Evolutionary conservation across 2,329 filamentous ascomycete species (phyloP).

Genomic region (Calonectria ilicicola): DNA sequence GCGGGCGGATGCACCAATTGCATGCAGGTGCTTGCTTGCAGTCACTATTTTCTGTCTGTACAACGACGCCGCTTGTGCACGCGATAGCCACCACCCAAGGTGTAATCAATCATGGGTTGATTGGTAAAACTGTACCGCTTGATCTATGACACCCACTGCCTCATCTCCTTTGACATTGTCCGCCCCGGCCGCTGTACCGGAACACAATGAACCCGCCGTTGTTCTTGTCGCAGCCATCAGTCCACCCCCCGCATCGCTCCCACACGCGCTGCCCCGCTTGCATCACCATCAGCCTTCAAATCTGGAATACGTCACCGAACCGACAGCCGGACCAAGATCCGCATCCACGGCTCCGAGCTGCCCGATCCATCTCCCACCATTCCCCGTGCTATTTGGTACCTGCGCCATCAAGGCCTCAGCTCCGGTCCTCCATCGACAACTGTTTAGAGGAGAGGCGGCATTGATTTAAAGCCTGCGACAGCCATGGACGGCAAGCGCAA

Average conservation of each 20-base stretch:
- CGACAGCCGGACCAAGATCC: background rate
- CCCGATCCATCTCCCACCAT: constrained; percentile 11
- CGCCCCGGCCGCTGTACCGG: background rate
- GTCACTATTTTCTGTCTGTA: background rate
- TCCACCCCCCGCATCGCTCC: constrained; percentile 1
- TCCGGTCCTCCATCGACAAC: background rate
- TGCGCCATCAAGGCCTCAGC: background rate
- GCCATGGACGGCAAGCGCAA: constrained; percentile 54
- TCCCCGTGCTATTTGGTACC: background rate
- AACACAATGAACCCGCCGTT: background rate
- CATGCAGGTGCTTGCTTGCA: background rate
- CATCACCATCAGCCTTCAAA: constrained; percentile 1
- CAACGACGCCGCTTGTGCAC: too few species aligned
- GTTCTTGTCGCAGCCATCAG: background rate
- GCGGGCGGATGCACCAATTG: background rate
- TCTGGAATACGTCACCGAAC: constrained; percentile 21
- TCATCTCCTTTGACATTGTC: background rate
- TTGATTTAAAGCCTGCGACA: background rate
- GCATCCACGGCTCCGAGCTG: constrained; percentile 16
- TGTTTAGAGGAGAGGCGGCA: background rate
- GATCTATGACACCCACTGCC: background rate
- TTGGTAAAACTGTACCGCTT: background rate
- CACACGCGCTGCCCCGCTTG: background rate
- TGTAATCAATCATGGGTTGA: background rate
- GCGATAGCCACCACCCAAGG: too few species aligned